These are phyloP conservation scores for Aechmea fasciata DNA, from an alignment of 176 grass and related monocot genomes.

Conservation along the genomic window DNA sequence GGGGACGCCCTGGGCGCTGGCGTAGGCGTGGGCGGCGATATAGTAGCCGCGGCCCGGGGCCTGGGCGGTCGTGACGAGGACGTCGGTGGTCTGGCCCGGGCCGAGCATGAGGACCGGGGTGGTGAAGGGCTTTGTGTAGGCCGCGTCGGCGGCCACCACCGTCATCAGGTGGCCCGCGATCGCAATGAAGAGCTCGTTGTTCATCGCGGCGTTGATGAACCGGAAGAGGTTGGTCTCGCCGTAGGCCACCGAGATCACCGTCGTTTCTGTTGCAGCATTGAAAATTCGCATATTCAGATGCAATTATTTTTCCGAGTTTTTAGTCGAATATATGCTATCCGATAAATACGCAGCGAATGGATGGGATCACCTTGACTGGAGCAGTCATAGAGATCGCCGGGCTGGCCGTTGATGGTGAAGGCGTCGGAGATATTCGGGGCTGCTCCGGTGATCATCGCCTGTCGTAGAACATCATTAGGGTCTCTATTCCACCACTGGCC, in stretches of 20 bases:
- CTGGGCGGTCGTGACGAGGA: conserved; percentile 7
- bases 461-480: conserved; percentile 7
- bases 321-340: not conserved
- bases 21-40: conserved; percentile 10
- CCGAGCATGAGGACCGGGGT: conserved; percentile 15
- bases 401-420: conserved; percentile 25
- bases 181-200: conserved; percentile 23
- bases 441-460: conserved; percentile 1
- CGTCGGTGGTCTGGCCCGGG: conserved; percentile 18
- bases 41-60: conserved; percentile 1
- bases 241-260: conserved; percentile 1
- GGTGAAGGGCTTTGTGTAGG: conserved; percentile 21
- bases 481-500: conserved; percentile 31
- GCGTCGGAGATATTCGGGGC: conserved; percentile 18
- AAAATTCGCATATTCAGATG: not conserved
- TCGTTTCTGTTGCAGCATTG: conserved; percentile 4
- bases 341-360: not conserved
- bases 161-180: conserved; percentile 21
- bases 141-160: conserved; percentile 19
- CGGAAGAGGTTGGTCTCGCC: conserved; percentile 24
- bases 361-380: conserved; percentile 11
- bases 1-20: conserved; percentile 4
- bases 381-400: conserved; percentile 20
- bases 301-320: not conserved
- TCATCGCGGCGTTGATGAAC: conserved; percentile 14